Evolutionary conservation across 345 rosid genomes (phyloP), one percentile per base, ranked within the genome.

Genomic region (Sonneratia alba): DNA sequence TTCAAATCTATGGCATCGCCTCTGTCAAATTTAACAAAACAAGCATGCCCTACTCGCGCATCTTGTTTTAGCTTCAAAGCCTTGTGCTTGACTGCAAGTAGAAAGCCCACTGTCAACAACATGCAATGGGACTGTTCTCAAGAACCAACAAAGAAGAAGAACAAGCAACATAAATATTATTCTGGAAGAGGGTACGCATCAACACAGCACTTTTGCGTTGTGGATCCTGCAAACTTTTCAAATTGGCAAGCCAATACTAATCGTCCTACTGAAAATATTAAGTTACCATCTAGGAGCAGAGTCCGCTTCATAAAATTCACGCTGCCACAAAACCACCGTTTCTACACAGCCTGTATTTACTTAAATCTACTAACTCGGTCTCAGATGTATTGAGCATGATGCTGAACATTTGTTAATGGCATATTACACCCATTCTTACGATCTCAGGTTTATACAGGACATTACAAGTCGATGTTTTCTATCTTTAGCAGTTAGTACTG

Each of bases 11-110:
- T 70, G 64, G 38, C 73, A 63, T 77, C 84, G 71, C 79, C 71
- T 3, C 73, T 75, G 77, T 78, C 74, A 77, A 89, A 82, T 57
- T 81, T 70, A 73, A 86, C 84, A 75, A 83, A 87, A 76, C 71
- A 86, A 65, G 80, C 79, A 75, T 77, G 75, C 36, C 73, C 81
- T 73, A 82, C 87, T 74, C 65, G 72, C 37, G 78, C 79, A 63
- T 80, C 85, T 80, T 79, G 86, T 72, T 77, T 84, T 74, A 77
- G 77, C 83, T 82, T 87, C 61, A 83, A 78, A 55, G 73, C 73
- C 68, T 78, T 84, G 78, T 56, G 84, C 79, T 85, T 89, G 47
- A 71, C 95, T 91, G 89, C 85, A 83, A 70, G 72, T 72, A 14
- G 70, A 43, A 70, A 73, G 76, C 32, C 69, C 48, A 71, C 34